phyloP scores from a whole-genome alignment of 2,329 filamentous ascomycete genomes.

The Pezicula neosporulosa region DNA sequence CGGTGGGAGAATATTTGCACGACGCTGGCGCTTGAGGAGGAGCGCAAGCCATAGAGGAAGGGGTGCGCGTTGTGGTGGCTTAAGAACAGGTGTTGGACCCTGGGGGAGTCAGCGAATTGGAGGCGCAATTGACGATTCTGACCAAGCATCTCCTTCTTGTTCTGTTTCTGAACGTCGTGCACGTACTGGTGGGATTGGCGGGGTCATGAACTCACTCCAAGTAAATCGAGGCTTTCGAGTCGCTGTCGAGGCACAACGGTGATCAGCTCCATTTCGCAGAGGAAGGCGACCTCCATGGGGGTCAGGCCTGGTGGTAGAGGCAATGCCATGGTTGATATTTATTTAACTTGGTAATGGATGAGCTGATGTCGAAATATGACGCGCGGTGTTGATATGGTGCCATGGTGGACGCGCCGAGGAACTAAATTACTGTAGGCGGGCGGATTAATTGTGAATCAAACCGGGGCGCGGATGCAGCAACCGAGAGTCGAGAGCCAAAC shows the following conservation, averaged over 20 bases:
- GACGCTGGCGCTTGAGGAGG: conserved; percentile 88
- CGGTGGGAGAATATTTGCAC: conserved; percentile 89
- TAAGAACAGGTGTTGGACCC: conserved; percentile 74
- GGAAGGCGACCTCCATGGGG: conserved; percentile 85
- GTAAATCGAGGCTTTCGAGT: conserved; percentile 78
- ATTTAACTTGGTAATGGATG: neutral
- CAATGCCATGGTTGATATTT: conserved; percentile 30
- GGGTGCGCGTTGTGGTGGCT: conserved; percentile 74
- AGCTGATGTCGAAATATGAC: conserved; percentile 1
- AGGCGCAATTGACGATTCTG: conserved; percentile 39
- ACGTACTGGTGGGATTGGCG: conserved; percentile 19
- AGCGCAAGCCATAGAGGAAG: conserved; percentile 93
- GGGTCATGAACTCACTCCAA: conserved; percentile 65
- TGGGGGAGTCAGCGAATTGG: conserved; percentile 40
- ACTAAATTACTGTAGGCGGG: conserved; percentile 3
- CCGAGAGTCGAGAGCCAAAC: too few species aligned
- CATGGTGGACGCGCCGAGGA: conserved; percentile 17
- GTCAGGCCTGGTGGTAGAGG: conserved; percentile 53
- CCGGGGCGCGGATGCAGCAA: too few species aligned
- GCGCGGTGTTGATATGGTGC: conserved; percentile 8
- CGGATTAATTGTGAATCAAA: too few species aligned
- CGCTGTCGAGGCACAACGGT: conserved; percentile 89
- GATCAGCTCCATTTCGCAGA: conserved; percentile 97
- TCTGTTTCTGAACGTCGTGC: conserved; percentile 12
- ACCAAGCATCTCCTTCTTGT: conserved; percentile 1